phyloP scores from a whole-genome alignment of 305 asterid genomes.

The Ilex paraguariensis region DNA sequence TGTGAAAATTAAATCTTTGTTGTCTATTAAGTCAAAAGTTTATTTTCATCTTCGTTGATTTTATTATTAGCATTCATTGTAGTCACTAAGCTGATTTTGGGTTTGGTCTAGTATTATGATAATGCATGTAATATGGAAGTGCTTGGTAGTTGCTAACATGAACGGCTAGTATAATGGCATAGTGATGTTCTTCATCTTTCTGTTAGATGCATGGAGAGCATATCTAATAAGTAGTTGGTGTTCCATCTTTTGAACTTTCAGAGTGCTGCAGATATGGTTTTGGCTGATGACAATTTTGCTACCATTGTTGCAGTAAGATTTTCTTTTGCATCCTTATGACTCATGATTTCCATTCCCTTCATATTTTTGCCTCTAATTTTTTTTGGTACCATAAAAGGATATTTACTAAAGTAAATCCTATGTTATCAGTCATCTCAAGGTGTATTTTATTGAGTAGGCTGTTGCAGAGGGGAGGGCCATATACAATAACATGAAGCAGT shows the following conservation, averaged over 20 bases:
- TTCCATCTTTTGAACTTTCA: slow-evolving; percentile 40
- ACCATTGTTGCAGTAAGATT: slow-evolving; percentile 92
- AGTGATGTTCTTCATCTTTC: no score
- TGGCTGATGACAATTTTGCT: slow-evolving; percentile 97
- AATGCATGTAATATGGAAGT: slow-evolving; percentile 2
- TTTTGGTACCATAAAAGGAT: no score
- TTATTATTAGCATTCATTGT: no score
- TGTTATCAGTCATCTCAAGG: not conserved
- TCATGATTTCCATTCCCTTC: slow-evolving; percentile 13
- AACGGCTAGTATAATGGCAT: not conserved
- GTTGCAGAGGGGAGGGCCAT: slow-evolving; percentile 99
- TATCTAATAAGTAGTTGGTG: slow-evolving; percentile 6
- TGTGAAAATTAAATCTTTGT: no score
- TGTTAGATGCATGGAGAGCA: not conserved
- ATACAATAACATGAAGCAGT: slow-evolving; percentile 96
- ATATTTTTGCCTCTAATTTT: not conserved
- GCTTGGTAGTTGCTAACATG: not conserved
- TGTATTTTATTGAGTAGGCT: slow-evolving; percentile 58
- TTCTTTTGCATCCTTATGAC: slow-evolving; percentile 12
- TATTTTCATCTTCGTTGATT: no score
- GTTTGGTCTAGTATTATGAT: slow-evolving; percentile 5
- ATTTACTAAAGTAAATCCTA: no score
- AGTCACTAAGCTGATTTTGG: not conserved
- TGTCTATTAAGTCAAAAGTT: no score
- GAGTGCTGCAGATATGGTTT: slow-evolving; percentile 99